Conservation (phyloP, 2,329 filamentous ascomycete species). For the Exophiala xenobiotica region DNA sequence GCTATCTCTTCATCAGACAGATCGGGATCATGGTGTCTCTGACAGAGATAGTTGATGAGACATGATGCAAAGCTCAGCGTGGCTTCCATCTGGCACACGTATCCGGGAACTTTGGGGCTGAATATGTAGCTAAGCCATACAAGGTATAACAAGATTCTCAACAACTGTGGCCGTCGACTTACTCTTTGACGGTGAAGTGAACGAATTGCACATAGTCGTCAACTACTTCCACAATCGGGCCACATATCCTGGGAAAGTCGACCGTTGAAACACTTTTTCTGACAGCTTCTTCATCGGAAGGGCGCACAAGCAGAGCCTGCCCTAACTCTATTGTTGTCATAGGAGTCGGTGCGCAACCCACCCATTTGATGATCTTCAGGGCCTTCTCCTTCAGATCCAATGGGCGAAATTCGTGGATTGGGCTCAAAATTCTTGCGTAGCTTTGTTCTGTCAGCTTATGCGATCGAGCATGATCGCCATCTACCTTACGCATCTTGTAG, state of each 20-base stretch:
- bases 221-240: conserved; percentile 35
- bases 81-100: no score
- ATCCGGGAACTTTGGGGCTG: no score
- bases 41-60: no score
- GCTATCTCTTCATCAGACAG: no score
- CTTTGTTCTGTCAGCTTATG: background rate
- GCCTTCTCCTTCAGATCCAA: no score
- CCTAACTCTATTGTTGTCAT: conserved; percentile 26
- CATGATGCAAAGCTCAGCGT: no score
- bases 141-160: no score
- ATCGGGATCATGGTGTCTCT: no score
- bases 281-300: background rate
- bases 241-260: conserved; percentile 31
- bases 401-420: background rate
- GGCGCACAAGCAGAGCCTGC: conserved; percentile 21
- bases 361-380: conserved; percentile 28
- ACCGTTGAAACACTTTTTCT: conserved; percentile 5
- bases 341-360: conserved; percentile 27
- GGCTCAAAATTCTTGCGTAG: background rate
- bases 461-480: background rate
- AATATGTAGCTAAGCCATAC: no score
- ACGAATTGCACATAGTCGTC: conserved; percentile 35
- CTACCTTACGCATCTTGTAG: conserved; percentile 36
- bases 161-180: no score
- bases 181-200: conserved; percentile 40